Conservation (phyloP, 1,284 basidiomycete species). For the Phellopilus nigrolimitatus region DNA sequence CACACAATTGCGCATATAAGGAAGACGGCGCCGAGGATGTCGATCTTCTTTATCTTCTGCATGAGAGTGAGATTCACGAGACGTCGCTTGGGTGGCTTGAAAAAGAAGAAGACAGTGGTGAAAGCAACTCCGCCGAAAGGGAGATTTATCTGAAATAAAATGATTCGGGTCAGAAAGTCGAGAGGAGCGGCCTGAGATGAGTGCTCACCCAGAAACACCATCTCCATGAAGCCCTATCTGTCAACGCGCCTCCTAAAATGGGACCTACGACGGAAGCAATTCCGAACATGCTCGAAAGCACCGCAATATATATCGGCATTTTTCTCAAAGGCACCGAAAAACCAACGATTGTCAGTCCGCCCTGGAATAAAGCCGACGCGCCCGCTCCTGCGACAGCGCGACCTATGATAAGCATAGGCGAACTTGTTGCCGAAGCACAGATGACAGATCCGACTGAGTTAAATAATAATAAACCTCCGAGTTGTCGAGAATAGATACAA, state of each 20-base stretch:
- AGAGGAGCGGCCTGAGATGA: neutral
- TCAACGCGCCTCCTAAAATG: conserved; percentile 36
- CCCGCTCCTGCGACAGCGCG: conserved; percentile 44
- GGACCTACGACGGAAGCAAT: conserved; percentile 36
- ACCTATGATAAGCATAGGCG: conserved; percentile 40
- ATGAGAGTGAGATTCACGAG: conserved; percentile 22
- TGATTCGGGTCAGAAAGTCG: neutral
- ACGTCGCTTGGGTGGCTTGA: conserved; percentile 24
- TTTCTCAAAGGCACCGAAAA: conserved; percentile 34
- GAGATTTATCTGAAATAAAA: conserved; percentile 34
- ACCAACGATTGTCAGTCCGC: conserved; percentile 32
- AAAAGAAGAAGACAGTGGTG: conserved; percentile 34
- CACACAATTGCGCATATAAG: conserved; percentile 35
- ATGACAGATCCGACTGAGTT: conserved; percentile 31
- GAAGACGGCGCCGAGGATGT: conserved; percentile 35
- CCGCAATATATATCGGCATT: conserved; percentile 33
- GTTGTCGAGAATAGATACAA: neutral
- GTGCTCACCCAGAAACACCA: conserved; percentile 33
- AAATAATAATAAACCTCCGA: no score
- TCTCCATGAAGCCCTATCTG: conserved; percentile 36
- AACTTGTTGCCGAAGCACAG: conserved; percentile 35
- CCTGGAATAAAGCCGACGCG: conserved; percentile 41
- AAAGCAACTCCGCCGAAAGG: conserved; percentile 35
- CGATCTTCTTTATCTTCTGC: conserved; percentile 30
- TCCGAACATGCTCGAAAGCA: conserved; percentile 38